Percentiles rank a stretch among this genome's conserved stretches.
Conservation (phyloP, 176 grass and related monocot species). For the Canna indica region DNA sequence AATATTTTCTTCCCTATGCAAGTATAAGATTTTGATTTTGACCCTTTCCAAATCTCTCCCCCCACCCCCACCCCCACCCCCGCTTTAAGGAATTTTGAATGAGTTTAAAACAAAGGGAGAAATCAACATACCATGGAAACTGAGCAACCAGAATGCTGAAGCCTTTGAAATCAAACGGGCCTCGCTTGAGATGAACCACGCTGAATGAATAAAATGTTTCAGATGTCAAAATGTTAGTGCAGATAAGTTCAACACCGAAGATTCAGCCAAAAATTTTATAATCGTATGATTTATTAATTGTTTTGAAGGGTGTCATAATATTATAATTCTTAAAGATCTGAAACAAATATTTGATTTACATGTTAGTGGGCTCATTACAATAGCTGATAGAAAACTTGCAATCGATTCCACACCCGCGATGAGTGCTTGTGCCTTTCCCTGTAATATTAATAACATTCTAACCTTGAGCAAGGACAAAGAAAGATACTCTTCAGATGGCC, state of each 20-base stretch:
- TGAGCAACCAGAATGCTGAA: conserved; percentile 70
- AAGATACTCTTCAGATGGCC: neutral
- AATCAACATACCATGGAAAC: conserved; percentile 42
- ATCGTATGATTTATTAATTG: too few species aligned
- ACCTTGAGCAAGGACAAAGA: neutral
- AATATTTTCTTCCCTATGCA: too few species aligned
- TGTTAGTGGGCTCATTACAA: conserved; percentile 72
- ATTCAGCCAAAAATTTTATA: neutral
- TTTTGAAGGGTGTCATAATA: too few species aligned
- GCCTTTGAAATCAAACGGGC: conserved; percentile 60
- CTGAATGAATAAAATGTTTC: conserved; percentile 26
- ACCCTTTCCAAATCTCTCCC: too few species aligned
- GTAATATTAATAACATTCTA: too few species aligned
- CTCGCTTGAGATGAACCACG: conserved; percentile 67
- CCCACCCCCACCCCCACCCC: too few species aligned
- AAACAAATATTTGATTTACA: conserved; percentile 35
- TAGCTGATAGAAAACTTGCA: conserved; percentile 54
- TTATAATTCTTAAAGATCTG: neutral
- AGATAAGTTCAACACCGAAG: neutral
- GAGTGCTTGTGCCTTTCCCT: conserved; percentile 78
- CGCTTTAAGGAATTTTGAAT: too few species aligned
- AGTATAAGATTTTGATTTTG: too few species aligned
- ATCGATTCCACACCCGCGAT: conserved; percentile 42
- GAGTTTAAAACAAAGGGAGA: neutral
- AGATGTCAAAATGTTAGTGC: neutral